Evolutionary conservation across 352 stramenopile genomes (phyloP).

Genomic region (Chloridella minuta): DNA sequence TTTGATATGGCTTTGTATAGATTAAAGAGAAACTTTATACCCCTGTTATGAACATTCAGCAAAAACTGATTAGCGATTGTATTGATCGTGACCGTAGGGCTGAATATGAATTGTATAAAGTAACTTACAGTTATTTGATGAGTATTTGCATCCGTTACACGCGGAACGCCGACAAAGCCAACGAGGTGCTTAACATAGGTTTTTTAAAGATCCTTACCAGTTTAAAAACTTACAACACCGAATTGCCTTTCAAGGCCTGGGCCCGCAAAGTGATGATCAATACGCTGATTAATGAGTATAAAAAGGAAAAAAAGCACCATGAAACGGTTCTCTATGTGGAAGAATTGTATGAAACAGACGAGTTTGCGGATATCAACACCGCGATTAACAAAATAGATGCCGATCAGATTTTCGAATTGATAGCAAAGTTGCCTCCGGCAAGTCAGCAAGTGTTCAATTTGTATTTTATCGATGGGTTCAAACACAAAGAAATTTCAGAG

Average conservation of each 20-base stretch:
- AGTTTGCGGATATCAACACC: background rate
- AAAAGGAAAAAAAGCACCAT: background rate
- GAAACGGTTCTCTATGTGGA: background rate
- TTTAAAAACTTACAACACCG: background rate
- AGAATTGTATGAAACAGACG: background rate
- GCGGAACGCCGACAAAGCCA: background rate
- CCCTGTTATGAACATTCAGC: background rate
- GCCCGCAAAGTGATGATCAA: background rate
- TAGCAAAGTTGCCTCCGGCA: background rate
- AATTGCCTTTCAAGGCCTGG: background rate
- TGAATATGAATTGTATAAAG: background rate
- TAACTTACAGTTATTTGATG: background rate
- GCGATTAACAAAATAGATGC: background rate
- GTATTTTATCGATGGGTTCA: background rate
- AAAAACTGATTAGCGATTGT: background rate
- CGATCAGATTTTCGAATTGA: background rate
- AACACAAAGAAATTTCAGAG: background rate
- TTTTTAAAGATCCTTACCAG: conserved; percentile 1
- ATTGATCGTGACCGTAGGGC: background rate
- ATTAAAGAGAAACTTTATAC: too few species aligned
- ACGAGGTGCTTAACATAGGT: background rate
- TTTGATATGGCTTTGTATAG: too few species aligned
- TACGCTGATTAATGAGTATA: background rate
- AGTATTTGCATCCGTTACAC: background rate
- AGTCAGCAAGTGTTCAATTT: background rate